Conservation (phyloP, 1,284 basidiomycete species). For the Irpex sp. region DNA sequence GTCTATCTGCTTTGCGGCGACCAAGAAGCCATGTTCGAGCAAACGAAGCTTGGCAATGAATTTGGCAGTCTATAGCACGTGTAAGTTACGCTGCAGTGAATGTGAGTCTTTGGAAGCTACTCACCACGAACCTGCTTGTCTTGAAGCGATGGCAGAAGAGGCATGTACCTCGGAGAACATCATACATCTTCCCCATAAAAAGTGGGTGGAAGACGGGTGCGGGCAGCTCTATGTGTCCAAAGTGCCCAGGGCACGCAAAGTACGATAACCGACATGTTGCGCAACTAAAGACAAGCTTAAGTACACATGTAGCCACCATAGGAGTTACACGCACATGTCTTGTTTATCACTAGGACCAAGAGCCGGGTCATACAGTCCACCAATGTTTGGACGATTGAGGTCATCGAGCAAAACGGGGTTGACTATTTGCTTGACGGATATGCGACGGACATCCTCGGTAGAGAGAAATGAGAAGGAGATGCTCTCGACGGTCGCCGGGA, state of each 20-base stretch:
- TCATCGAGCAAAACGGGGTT: constrained; percentile 95
- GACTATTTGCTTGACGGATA: constrained; percentile 95
- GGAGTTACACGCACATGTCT: constrained; percentile 68
- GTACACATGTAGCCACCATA: constrained; percentile 3
- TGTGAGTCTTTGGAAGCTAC: constrained; percentile 22
- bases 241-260: constrained; percentile 96
- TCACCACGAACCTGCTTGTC: constrained; percentile 68
- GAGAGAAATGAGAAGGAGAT: constrained; percentile 95
- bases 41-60: constrained; percentile 87
- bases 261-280: constrained; percentile 89
- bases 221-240: constrained; percentile 98
- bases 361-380: constrained; percentile 93
- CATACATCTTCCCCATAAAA: constrained; percentile 92
- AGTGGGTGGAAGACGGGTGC: constrained; percentile 95
- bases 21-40: constrained; percentile 85
- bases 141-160: constrained; percentile 96
- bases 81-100: background rate
- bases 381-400: constrained; percentile 85
- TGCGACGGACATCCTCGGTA: constrained; percentile 84
- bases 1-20: constrained; percentile 76
- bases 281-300: constrained; percentile 54
- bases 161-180: constrained; percentile 86
- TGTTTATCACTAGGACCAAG: constrained; percentile 85
- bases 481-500: constrained; percentile 80
- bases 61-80: constrained; percentile 58